Percentiles rank a stretch among this genome's conserved stretches.
These are phyloP conservation scores for Ascochyta rabiei DNA, from an alignment of 2,329 filamentous ascomycete species.

Conservation along the genomic window DNA sequence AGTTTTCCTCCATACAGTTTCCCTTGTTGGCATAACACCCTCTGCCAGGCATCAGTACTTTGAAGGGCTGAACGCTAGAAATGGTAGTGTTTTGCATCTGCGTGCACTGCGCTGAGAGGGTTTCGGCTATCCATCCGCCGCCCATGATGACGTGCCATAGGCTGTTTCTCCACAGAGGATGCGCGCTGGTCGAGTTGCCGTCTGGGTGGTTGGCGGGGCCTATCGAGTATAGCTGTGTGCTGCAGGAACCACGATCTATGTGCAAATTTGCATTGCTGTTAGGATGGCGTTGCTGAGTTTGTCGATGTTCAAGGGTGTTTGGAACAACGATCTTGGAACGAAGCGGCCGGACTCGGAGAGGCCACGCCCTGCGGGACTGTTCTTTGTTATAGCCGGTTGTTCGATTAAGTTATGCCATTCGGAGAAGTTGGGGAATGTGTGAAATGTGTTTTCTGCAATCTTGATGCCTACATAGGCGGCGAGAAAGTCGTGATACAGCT, in stretches of 20 bases:
- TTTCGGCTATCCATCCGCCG: constrained; percentile 36
- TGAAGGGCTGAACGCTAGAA: constrained; percentile 39
- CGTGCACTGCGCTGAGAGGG: constrained; percentile 21
- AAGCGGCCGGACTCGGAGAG: constrained; percentile 43
- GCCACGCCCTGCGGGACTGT: constrained; percentile 44
- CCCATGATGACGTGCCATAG: constrained; percentile 46
- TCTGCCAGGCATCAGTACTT: constrained; percentile 42
- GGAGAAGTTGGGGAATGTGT: constrained; percentile 41
- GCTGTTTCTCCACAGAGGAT: constrained; percentile 40
- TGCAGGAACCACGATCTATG: constrained; percentile 33
- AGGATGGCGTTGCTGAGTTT: constrained; percentile 40
- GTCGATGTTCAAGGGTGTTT: constrained; percentile 21
- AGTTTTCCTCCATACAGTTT: constrained; percentile 45
- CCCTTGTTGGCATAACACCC: constrained; percentile 47
- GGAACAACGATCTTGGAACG: constrained; percentile 40
- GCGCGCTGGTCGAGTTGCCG: constrained; percentile 39
- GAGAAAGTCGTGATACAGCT: constrained; percentile 41
- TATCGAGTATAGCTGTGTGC: constrained; percentile 45
- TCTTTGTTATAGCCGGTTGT: constrained; percentile 37
- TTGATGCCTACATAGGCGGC: constrained; percentile 39
- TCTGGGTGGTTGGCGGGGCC: constrained; percentile 42
- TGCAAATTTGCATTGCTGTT: constrained; percentile 41
- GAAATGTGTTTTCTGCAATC: constrained; percentile 41
- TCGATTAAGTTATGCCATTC: constrained; percentile 41
- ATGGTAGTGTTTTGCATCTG: constrained; percentile 41